Evolutionary conservation across 2,329 filamentous ascomycete genomes (phyloP), one percentile per base, ranked within the genome.

Genomic region (Claviceps pusilla): DNA sequence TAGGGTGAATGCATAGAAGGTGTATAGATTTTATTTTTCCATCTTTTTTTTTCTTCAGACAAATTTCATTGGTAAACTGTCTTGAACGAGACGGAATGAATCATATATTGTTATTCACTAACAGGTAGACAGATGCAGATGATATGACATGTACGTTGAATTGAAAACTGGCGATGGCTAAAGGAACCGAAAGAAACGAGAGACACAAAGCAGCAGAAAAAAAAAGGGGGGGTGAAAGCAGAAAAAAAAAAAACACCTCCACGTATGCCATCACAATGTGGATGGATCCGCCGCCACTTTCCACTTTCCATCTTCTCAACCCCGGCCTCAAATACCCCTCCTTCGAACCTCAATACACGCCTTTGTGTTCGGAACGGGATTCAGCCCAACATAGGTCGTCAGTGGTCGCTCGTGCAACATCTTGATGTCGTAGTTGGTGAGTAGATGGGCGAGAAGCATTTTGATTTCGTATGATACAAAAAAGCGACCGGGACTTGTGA

Each of bases 401-500:
- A 68, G 66, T 1, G 75, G 74, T 10, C 66, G 63, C 9, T 67
- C 55, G 0, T 63, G 61, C 6, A 76, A 59, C 37, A 64, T 68
- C 58, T 73, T 71, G 55, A 78, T 64, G 31, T 80, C 77, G 59
- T 78, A 80, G 56, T 78, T 75, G 41, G 74, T 62, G 1, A 79
- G 59, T 24, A 80, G 60, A 53, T 77, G 71, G 1, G 74, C 68
- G 39, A 79, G 60, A 14, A 79, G 66, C 61, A 80, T 76, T 62
- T 81, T 81, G 14, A 78, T 65, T 61, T 79, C 76, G 55, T 77
- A 71, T 0, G 75, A 71, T 0, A 77, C 76, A 55, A 80, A 79
- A 66, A 80, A 80, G 0, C 77, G 69, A 0, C 78, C 78, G 0
- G 76, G 74, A 49, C 77, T 67, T 3, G 28, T 29, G 3, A 24